Conservation (phyloP, 345 rosid species). For the Euphorbia tirucalli region DNA sequence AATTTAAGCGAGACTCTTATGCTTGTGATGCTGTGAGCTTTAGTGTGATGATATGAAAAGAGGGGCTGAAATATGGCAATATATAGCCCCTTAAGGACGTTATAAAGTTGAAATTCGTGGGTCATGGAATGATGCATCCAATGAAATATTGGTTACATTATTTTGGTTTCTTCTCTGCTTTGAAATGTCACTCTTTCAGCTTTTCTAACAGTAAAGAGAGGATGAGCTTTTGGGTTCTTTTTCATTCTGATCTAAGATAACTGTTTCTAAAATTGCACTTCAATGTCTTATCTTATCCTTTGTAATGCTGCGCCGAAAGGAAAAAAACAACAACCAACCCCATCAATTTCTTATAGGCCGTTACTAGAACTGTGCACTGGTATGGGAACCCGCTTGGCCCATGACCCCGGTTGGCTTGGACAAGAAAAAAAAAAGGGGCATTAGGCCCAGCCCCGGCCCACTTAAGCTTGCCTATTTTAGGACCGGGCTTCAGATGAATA, state of each 20-base stretch:
- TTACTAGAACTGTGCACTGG: too few relatives aligned
- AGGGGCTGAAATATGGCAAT: background rate
- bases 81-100: background rate
- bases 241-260: background rate
- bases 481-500: too few relatives aligned
- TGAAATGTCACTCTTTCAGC: background rate
- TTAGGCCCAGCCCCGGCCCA: too few relatives aligned
- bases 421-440: too few relatives aligned
- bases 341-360: background rate
- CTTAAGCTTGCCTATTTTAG: too few relatives aligned
- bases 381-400: too few relatives aligned
- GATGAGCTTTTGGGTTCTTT: background rate
- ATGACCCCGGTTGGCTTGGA: too few relatives aligned
- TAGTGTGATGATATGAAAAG: background rate
- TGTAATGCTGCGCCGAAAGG: too few relatives aligned
- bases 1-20: background rate
- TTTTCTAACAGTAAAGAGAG: background rate
- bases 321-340: too few relatives aligned
- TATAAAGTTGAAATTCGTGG: background rate
- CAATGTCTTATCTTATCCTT: background rate
- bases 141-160: background rate
- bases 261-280: too few relatives aligned
- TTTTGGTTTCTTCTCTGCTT: background rate
- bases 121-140: background rate
- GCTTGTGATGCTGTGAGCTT: background rate